phyloP scores from a whole-genome alignment of 2,329 filamentous ascomycete genomes.

The Exophiala spinifera region DNA sequence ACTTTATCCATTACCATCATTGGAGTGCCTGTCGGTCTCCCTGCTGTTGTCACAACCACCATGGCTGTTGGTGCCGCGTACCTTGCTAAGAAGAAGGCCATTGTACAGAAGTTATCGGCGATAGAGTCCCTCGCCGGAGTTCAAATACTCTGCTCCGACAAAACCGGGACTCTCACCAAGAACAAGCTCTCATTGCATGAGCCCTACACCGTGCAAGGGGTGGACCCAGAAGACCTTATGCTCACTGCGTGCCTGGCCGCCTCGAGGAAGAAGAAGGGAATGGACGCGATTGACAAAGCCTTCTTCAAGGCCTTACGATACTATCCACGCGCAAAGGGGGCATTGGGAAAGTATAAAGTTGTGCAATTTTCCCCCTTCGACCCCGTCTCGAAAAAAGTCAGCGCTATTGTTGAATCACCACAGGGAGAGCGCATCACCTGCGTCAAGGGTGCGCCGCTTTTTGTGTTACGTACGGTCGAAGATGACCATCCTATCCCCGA shows the following conservation, averaged over 20 bases:
- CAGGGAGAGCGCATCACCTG: conserved; percentile 81
- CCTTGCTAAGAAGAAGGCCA: conserved; percentile 87
- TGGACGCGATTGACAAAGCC: conserved; percentile 91
- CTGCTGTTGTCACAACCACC: conserved; percentile 88
- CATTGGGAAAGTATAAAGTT: conserved; percentile 79
- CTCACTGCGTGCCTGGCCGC: conserved; percentile 85
- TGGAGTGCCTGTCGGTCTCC: conserved; percentile 88
- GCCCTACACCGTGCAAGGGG: conserved; percentile 76
- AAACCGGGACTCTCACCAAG: conserved; percentile 89
- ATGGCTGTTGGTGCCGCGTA: conserved; percentile 93
- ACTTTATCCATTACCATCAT: conserved; percentile 88
- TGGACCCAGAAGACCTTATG: conserved; percentile 86
- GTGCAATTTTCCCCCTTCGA: conserved; percentile 85
- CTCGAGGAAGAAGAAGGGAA: conserved; percentile 92
- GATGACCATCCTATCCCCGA: conserved; percentile 77
- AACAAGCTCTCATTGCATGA: conserved; percentile 88
- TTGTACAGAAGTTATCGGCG: conserved; percentile 87
- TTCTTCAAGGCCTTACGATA: conserved; percentile 81
- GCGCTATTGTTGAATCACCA: conserved; percentile 76
- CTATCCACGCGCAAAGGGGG: conserved; percentile 78
- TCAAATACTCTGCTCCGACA: conserved; percentile 91
- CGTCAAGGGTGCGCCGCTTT: conserved; percentile 86
- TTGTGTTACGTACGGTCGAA: conserved; percentile 82
- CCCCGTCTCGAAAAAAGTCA: conserved; percentile 90
- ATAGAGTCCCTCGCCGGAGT: conserved; percentile 91